Conservation (phyloP, 805 yeast species). For the Wickerhamomyces queroliae region DNA sequence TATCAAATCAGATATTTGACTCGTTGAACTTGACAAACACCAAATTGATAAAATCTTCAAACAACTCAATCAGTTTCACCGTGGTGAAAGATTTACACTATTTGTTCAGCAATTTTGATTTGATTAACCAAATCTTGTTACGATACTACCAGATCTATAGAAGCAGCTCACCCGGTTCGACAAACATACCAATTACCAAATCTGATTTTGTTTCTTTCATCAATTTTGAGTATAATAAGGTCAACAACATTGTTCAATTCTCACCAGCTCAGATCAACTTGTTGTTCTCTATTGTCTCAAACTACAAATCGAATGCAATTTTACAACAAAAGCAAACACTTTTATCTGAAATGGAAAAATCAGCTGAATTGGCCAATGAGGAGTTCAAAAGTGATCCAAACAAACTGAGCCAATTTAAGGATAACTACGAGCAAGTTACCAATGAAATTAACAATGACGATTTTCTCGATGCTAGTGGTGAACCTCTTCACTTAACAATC, state of each 20-base stretch:
- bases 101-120: conserved; percentile 33
- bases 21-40: conserved; percentile 26
- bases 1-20: conserved; percentile 28
- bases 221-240: conserved; percentile 31
- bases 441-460: conserved; percentile 2
- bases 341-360: background rate
- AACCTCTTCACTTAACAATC: conserved; percentile 21
- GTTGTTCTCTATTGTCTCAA: conserved; percentile 29
- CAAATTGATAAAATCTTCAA: conserved; percentile 20
- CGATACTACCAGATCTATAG: conserved; percentile 16
- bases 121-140: conserved; percentile 24
- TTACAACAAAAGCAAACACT: conserved; percentile 12
- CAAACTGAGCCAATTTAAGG: background rate
- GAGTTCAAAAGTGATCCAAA: background rate
- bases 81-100: conserved; percentile 33
- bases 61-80: conserved; percentile 28
- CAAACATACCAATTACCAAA: conserved; percentile 29
- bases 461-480: background rate
- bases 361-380: background rate
- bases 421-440: background rate
- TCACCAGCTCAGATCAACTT: conserved; percentile 36
- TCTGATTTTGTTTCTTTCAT: conserved; percentile 28
- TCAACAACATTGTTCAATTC: conserved; percentile 33
- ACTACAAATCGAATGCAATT: conserved; percentile 24
- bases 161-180: conserved; percentile 8